A percentile compares a stretch with the other conserved stretches of the same genome.
Evolutionary conservation across 148 eudicot genomes (phyloP).

Genomic region (Fagopyrum esculentum): DNA sequence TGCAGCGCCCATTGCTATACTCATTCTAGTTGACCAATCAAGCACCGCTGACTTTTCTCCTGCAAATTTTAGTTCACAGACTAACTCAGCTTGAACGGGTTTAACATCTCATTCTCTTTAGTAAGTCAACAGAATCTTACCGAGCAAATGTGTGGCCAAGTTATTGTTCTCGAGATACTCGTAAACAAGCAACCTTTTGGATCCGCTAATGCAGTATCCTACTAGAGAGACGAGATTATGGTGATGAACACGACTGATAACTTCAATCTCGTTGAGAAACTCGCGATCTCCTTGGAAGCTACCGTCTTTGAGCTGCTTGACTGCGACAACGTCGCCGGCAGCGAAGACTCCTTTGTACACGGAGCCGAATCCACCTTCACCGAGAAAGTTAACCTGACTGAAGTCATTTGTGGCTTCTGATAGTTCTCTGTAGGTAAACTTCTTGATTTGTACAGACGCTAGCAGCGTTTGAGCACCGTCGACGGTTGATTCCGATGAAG

Average conservation of each 20-base stretch:
- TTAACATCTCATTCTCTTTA: too few species aligned
- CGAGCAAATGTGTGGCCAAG: background rate
- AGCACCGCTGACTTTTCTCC: background rate
- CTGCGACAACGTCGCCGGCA: background rate
- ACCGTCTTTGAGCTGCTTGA: background rate
- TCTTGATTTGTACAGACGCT: background rate
- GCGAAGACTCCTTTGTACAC: background rate
- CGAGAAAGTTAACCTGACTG: background rate
- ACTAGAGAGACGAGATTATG: background rate
- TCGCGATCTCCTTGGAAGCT: constrained; percentile 1
- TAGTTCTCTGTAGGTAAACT: background rate
- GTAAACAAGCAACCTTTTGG: background rate
- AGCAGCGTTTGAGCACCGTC: background rate
- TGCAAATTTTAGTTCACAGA: background rate
- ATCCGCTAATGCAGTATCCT: background rate
- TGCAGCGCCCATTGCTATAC: constrained; percentile 3
- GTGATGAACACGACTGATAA: background rate
- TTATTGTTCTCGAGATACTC: background rate
- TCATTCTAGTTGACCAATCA: constrained; percentile 2
- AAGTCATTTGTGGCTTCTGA: background rate
- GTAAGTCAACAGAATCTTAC: background rate
- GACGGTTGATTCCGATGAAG: background rate
- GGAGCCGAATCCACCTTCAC: background rate
- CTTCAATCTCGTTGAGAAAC: background rate
- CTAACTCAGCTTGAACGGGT: too few species aligned